These are phyloP conservation scores for Haplosporangium sp. DNA, from an alignment of 371 early-diverging fungal genomes.

Conservation along the genomic window DNA sequence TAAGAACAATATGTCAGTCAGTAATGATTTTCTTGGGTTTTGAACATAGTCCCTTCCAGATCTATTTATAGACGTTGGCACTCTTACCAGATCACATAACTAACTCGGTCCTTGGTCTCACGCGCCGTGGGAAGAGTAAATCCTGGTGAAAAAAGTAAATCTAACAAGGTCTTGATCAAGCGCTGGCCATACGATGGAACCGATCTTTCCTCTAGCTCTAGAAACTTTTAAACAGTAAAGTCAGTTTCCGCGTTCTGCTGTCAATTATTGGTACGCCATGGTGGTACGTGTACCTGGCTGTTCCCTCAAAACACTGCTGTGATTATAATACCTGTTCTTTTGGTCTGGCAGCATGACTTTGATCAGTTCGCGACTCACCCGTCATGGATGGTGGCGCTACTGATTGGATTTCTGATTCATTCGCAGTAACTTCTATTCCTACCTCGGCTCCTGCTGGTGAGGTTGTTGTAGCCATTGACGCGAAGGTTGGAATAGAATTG, in stretches of 20 bases:
- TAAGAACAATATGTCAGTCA: background rate
- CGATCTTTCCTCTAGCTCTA: conserved; percentile 9
- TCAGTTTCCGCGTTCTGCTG: too few species aligned
- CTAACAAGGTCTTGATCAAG: conserved; percentile 59
- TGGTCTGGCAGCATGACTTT: too few species aligned
- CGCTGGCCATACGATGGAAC: conserved; percentile 57
- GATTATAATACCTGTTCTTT: too few species aligned
- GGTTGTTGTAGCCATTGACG: conserved; percentile 1
- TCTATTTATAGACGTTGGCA: background rate
- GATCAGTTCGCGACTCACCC: too few species aligned
- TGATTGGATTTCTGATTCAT: too few species aligned
- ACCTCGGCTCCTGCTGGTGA: too few species aligned
- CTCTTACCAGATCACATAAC: conserved; percentile 79
- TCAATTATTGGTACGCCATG: too few species aligned
- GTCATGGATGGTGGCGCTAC: too few species aligned
- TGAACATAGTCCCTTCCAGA: too few species aligned
- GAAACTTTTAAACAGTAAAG: background rate
- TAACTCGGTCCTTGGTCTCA: conserved; percentile 64
- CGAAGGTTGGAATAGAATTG: background rate
- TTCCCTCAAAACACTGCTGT: too few species aligned
- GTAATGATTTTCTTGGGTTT: too few species aligned
- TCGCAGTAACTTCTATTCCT: too few species aligned
- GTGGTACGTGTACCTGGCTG: background rate
- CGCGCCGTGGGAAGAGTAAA: conserved; percentile 80
- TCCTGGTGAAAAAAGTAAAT: conserved; percentile 80